These are phyloP conservation scores for Takashimella tepidaria DNA, from an alignment of 1,284 basidiomycete species.

Conservation along the genomic window DNA sequence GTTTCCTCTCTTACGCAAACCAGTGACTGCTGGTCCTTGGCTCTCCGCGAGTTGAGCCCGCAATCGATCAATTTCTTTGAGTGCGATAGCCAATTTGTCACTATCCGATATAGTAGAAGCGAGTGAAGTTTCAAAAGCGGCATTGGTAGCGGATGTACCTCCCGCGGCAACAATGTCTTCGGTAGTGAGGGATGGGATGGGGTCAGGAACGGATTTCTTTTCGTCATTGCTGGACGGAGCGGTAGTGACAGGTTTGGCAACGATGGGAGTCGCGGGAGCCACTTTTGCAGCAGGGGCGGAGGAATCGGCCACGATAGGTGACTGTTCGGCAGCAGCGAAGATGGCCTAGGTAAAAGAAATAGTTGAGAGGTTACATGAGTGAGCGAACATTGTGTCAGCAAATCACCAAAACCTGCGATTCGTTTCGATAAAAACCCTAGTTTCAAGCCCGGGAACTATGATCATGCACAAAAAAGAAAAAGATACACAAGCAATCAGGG, in stretches of 20 bases:
- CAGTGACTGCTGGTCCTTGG: slow-evolving; percentile 34
- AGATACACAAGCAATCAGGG: slow-evolving; percentile 3
- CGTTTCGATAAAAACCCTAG: background rate
- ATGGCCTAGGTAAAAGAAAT: slow-evolving; percentile 19
- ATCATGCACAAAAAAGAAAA: slow-evolving; percentile 19
- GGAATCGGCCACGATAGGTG: slow-evolving; percentile 12
- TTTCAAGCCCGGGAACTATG: slow-evolving; percentile 10
- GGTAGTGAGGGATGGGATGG: slow-evolving; percentile 29
- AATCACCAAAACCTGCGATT: background rate
- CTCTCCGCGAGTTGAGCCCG: slow-evolving; percentile 34
- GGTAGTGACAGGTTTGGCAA: slow-evolving; percentile 6
- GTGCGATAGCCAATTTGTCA: slow-evolving; percentile 41
- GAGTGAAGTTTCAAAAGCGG: slow-evolving; percentile 36
- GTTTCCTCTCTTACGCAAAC: slow-evolving; percentile 40
- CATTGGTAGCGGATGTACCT: slow-evolving; percentile 25
- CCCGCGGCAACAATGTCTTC: slow-evolving; percentile 23
- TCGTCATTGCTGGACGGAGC: slow-evolving; percentile 2
- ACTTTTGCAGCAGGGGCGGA: slow-evolving; percentile 5
- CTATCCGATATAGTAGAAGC: slow-evolving; percentile 35
- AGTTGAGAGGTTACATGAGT: background rate
- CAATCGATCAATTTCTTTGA: slow-evolving; percentile 45
- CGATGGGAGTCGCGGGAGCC: slow-evolving; percentile 5
- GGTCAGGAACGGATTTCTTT: slow-evolving; percentile 11
- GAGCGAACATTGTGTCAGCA: no score
- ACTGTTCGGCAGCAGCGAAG: slow-evolving; percentile 32